phyloP scores from a whole-genome alignment of 495 filamentous ascomycete species.

The Penicillium soppii region DNA sequence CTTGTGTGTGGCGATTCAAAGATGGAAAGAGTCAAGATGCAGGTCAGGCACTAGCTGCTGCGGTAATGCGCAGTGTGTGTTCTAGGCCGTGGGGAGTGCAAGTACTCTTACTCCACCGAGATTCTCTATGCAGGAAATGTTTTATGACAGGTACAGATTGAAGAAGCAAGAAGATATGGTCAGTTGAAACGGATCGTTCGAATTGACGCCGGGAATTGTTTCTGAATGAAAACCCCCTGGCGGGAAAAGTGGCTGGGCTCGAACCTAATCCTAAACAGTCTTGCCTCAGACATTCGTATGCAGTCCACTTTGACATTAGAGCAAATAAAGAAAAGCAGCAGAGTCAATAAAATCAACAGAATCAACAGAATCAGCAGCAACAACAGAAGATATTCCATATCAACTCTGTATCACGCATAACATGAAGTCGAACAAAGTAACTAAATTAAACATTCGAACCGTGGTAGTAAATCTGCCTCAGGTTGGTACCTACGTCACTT shows the following conservation, averaged over 20 bases:
- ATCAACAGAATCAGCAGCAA: too few relatives aligned
- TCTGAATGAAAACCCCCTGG: slow-evolving; percentile 1
- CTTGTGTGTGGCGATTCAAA: slow-evolving; percentile 15
- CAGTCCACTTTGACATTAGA: not conserved
- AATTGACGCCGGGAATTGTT: not conserved
- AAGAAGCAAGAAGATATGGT: not conserved
- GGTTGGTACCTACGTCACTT: slow-evolving; percentile 23
- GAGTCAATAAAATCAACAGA: too few relatives aligned
- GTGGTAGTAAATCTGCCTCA: slow-evolving; percentile 1
- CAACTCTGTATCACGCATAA: too few relatives aligned
- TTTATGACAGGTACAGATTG: slow-evolving; percentile 2
- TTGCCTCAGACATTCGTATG: not conserved
- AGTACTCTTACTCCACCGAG: slow-evolving; percentile 27
- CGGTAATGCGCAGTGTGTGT: slow-evolving; percentile 27
- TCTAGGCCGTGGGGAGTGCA: slow-evolving; percentile 35
- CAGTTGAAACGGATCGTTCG: not conserved
- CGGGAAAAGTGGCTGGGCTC: slow-evolving; percentile 14
- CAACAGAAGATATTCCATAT: too few relatives aligned
- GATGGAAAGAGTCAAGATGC: slow-evolving; percentile 23
- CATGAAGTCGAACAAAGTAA: too few relatives aligned
- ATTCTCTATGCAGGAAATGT: slow-evolving; percentile 17
- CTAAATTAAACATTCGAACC: not conserved
- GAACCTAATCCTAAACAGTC: slow-evolving; percentile 1
- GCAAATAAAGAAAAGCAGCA: not conserved
- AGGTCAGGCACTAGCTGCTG: slow-evolving; percentile 34